phyloP scores from a whole-genome alignment of 1,284 basidiomycete species.

The Tilletia walkeri region DNA sequence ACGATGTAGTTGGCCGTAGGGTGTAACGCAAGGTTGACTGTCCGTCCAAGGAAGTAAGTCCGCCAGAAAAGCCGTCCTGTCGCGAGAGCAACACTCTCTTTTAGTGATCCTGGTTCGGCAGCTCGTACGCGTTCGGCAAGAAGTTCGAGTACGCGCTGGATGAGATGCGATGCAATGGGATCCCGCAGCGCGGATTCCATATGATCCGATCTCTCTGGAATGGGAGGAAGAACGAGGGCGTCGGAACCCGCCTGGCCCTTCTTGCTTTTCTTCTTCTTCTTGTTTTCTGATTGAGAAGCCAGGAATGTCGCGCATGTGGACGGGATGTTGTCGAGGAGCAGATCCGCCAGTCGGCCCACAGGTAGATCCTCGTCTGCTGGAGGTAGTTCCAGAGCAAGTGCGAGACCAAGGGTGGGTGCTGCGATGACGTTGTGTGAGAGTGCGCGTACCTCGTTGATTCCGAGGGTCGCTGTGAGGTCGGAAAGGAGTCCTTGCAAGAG shows the following conservation, averaged over 20 bases:
- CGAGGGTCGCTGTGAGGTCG: neutral
- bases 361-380: neutral
- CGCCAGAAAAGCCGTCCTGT: slow-evolving; percentile 32
- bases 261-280: slow-evolving; percentile 12
- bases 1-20: slow-evolving; percentile 52
- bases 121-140: slow-evolving; percentile 23
- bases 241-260: neutral
- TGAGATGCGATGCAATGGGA: slow-evolving; percentile 45
- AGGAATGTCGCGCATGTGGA: neutral
- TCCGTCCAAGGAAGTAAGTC: slow-evolving; percentile 38
- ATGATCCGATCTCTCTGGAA: slow-evolving; percentile 28
- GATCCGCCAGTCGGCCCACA: slow-evolving; percentile 33
- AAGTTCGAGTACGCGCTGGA: slow-evolving; percentile 30
- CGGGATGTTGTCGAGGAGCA: slow-evolving; percentile 34
- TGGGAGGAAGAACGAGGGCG: neutral
- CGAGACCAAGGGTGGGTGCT: slow-evolving; percentile 42
- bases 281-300: neutral
- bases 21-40: slow-evolving; percentile 46
- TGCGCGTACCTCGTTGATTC: slow-evolving; percentile 18
- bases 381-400: slow-evolving; percentile 35
- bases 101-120: neutral
- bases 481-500: neutral
- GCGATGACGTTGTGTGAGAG: slow-evolving; percentile 37
- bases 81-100: neutral
- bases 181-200: slow-evolving; percentile 50